A percentile compares a stretch with the other conserved stretches of the same genome.
These are phyloP conservation scores for Gnomoniopsis smithogilvyi DNA, from an alignment of 2,329 filamentous ascomycete genomes.

Conservation along the genomic window DNA sequence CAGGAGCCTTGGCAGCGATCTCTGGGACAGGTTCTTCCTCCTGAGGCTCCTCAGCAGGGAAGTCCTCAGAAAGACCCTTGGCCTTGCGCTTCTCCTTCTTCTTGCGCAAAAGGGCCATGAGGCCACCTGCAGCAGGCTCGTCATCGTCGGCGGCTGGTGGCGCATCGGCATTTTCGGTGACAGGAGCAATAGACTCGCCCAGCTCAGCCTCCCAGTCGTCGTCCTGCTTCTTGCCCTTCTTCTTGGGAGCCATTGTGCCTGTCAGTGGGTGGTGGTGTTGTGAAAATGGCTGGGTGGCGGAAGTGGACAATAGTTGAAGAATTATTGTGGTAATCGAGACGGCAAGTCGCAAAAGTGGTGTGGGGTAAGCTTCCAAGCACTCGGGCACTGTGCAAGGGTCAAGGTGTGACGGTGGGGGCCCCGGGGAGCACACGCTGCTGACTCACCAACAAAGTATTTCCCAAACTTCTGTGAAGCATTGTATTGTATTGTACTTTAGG, in stretches of 20 bases:
- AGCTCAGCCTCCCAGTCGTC: conserved; percentile 96
- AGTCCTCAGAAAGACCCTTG: conserved; percentile 74
- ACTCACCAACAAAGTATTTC: too few relatives aligned
- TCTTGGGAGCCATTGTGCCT: conserved; percentile 81
- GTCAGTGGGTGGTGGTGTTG: background rate
- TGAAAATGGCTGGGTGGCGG: background rate
- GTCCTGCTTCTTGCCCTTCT: conserved; percentile 81
- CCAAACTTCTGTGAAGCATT: too few relatives aligned
- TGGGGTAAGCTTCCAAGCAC: too few relatives aligned
- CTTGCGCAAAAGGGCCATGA: conserved; percentile 79
- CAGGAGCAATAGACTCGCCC: conserved; percentile 70
- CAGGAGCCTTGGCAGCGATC: conserved; percentile 64
- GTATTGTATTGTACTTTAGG: too few relatives aligned
- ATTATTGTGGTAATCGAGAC: background rate
- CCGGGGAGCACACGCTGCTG: too few relatives aligned
- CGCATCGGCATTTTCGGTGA: conserved; percentile 46
- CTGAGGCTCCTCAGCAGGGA: conserved; percentile 51
- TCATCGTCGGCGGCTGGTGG: conserved; percentile 51
- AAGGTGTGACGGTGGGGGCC: too few relatives aligned
- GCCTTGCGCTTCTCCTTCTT: conserved; percentile 86
- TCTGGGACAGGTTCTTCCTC: conserved; percentile 35
- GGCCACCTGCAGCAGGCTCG: conserved; percentile 54
- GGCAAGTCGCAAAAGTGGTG: background rate
- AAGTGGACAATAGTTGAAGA: background rate
- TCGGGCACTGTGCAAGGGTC: too few relatives aligned